These are phyloP conservation scores for Gilbertella persicaria DNA, from an alignment of 371 early-diverging fungal species.

Conservation along the genomic window DNA sequence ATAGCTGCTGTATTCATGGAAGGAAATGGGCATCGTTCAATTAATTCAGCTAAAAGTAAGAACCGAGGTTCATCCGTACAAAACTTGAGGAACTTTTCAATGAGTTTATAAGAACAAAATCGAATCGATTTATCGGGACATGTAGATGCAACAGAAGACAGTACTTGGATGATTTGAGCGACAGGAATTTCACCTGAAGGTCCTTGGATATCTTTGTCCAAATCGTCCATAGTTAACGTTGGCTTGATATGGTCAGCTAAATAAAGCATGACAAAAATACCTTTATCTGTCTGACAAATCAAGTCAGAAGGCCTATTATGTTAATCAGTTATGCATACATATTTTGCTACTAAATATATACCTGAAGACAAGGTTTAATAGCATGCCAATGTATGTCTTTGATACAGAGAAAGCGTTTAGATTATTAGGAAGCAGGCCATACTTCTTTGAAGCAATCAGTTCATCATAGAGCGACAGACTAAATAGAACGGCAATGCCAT, in stretches of 20 bases:
- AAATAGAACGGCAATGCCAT: constrained; percentile 14
- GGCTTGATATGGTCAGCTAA: constrained; percentile 17
- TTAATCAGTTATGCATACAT: background rate
- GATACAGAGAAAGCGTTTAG: background rate
- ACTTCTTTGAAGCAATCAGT: background rate
- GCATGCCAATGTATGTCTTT: constrained; percentile 17
- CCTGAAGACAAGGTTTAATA: constrained; percentile 8
- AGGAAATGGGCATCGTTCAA: constrained; percentile 35
- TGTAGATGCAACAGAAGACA: constrained; percentile 21
- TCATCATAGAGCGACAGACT: constrained; percentile 14
- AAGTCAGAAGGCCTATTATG: constrained; percentile 2
- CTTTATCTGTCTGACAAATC: constrained; percentile 15
- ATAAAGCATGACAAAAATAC: constrained; percentile 14
- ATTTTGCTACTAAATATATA: background rate
- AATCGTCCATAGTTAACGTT: constrained; percentile 4
- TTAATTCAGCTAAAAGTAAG: constrained; percentile 26
- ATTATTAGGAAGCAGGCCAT: background rate
- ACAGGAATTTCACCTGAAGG: constrained; percentile 8
- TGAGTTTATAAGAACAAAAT: constrained; percentile 27
- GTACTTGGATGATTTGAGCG: background rate
- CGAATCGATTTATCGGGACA: constrained; percentile 22
- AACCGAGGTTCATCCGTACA: constrained; percentile 26
- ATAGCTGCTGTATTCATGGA: constrained; percentile 43
- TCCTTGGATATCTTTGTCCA: constrained; percentile 15
- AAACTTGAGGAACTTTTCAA: constrained; percentile 21